phyloP scores from a whole-genome alignment of 164 flowering plant species.

The Malania oleifera region DNA sequence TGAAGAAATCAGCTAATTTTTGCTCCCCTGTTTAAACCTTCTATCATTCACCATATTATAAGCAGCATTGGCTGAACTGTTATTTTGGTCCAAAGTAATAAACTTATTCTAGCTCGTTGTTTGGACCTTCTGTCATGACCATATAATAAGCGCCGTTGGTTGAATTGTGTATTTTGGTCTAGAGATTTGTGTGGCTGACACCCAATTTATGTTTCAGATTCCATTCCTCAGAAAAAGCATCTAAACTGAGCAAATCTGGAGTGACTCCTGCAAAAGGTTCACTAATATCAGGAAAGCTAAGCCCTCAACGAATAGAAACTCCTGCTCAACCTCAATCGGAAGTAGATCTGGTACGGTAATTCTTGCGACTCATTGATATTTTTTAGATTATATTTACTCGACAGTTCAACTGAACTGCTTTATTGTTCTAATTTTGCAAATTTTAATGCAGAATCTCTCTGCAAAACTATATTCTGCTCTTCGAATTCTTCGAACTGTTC shows the following conservation, averaged over 20 bases:
- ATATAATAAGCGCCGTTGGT: neutral
- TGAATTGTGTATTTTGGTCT: neutral
- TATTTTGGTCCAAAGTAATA: too few relatives aligned
- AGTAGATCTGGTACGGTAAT: conserved; percentile 48
- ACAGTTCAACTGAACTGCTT: neutral
- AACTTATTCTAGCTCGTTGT: too few relatives aligned
- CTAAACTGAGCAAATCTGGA: conserved; percentile 36
- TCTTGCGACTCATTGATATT: neutral
- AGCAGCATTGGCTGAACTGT: too few relatives aligned
- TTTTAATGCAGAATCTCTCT: conserved; percentile 50
- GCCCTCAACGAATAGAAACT: conserved; percentile 26
- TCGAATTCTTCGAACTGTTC: conserved; percentile 57
- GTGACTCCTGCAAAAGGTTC: conserved; percentile 60
- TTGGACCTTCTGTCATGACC: too few relatives aligned
- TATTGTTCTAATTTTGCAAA: neutral
- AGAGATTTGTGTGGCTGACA: neutral
- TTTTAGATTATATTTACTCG: conserved; percentile 1
- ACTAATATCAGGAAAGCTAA: conserved; percentile 35
- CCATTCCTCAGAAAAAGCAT: conserved; percentile 50
- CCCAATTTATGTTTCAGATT: conserved; percentile 44
- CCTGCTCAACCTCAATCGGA: conserved; percentile 45
- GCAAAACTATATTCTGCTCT: conserved; percentile 64
- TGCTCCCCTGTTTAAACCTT: too few relatives aligned
- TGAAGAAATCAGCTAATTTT: too few relatives aligned
- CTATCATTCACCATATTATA: too few relatives aligned